A percentile compares a stretch with the other conserved stretches of the same genome.
These are phyloP conservation scores for Fusarium sarcochroum DNA, from an alignment of 2,329 filamentous ascomycete genomes.

Conservation along the genomic window DNA sequence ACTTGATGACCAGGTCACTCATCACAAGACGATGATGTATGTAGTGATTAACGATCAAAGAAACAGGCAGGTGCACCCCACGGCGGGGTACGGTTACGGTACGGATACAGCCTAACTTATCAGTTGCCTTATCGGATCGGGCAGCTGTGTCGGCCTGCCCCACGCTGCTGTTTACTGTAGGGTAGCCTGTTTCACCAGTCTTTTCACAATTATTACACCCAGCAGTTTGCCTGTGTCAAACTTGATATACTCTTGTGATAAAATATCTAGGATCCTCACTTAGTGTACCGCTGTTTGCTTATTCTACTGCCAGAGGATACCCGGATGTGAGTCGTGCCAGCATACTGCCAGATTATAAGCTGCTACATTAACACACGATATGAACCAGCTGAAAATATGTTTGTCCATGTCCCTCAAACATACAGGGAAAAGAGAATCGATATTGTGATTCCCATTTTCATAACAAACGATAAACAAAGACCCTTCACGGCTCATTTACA, in stretches of 20 bases:
- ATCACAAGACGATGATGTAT: slow-evolving; percentile 46
- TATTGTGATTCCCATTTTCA: background rate
- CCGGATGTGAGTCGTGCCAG: no score
- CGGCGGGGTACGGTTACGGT: slow-evolving; percentile 47
- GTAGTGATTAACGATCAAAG: slow-evolving; percentile 38
- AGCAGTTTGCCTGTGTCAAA: no score
- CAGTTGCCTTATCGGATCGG: background rate
- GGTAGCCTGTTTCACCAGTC: background rate
- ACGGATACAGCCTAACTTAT: slow-evolving; percentile 9
- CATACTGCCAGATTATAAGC: no score
- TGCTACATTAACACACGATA: no score
- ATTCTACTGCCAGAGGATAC: no score
- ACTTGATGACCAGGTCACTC: slow-evolving; percentile 44
- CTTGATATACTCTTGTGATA: no score
- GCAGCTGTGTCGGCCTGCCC: background rate
- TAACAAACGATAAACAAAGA: slow-evolving; percentile 21
- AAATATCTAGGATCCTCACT: no score
- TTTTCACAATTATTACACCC: no score
- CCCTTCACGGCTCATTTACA: slow-evolving; percentile 10
- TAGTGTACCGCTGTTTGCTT: no score
- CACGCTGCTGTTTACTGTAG: background rate
- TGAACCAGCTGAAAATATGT: no score
- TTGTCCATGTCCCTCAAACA: no score
- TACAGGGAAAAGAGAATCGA: background rate
- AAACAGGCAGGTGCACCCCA: slow-evolving; percentile 42